phyloP scores from a whole-genome alignment of 805 yeast species.

The Nakazawaea ernobii region DNA sequence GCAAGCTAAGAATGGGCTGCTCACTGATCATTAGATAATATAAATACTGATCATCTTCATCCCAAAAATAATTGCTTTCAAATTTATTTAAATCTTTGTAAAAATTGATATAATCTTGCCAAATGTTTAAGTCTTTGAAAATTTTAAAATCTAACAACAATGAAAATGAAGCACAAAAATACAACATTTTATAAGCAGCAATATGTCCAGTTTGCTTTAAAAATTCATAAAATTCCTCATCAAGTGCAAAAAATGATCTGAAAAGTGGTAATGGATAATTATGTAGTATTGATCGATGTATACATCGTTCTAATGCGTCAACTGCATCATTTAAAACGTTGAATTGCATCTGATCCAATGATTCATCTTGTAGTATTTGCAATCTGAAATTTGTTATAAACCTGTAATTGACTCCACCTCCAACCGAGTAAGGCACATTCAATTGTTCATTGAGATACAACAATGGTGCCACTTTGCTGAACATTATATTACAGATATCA shows the following conservation, averaged over 20 bases:
- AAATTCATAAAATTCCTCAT: background rate
- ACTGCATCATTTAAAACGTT: background rate
- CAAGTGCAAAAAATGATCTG: background rate
- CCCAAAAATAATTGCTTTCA: constrained; percentile 1
- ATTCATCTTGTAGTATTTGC: background rate
- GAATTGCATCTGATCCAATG: background rate
- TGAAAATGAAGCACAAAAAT: background rate
- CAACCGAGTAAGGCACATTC: no score
- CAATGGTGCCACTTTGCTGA: background rate
- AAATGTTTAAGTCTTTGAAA: background rate
- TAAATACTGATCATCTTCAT: constrained; percentile 2
- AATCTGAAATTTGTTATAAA: background rate
- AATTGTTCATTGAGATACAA: background rate
- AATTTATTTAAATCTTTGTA: background rate
- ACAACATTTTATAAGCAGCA: background rate
- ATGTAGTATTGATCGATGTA: background rate
- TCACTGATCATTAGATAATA: background rate
- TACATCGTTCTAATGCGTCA: background rate
- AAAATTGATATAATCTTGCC: background rate
- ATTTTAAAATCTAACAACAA: background rate
- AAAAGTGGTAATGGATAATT: background rate
- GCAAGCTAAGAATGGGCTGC: background rate
- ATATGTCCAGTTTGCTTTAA: background rate
- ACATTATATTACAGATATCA: background rate
- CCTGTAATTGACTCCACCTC: background rate